Evolutionary conservation across 768 basidiomycete species (phyloP), one percentile per base, ranked within the genome.

Genomic region (Mycena indigotica): DNA sequence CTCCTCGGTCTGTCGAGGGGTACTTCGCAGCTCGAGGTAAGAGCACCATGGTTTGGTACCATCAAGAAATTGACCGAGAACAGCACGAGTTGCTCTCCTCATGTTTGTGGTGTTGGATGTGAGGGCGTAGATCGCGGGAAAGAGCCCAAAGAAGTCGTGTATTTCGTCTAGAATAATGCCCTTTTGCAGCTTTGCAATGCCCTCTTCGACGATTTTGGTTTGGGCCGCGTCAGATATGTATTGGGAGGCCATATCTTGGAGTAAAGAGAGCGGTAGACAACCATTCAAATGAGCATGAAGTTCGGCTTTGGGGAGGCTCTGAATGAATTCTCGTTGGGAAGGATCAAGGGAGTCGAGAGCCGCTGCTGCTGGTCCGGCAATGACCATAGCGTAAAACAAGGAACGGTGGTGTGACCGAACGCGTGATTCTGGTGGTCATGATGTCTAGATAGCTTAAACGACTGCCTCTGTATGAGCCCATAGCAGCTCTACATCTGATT

Each of bases 261-360:
- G 79, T 25, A 83, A 71, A 0, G 72, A 52, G 24, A 92, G 72
- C 1, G 92, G 92, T 29, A 94, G 93, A 10, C 85, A 93, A 0
- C 91, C 91, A 63, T 93, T 93, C 3, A 93, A 80, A 66, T 93
- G 91, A 0, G 91, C 92, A 60, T 93, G 92, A 0, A 94, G 80
- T 67, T 95, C 92, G 1, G 91, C 90, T 70, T 94, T 94, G 10
- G 88, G 88, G 0, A 93, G 77, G 1, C 60, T 55, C 48, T 81
- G 75, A 40, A 94, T 74, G 69, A 93, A 93, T 4, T 68, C 30
- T 23, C 86, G 50, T 61, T 92, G 85, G 5, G 71, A 60, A 0
- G 73, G 60, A 10, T 74, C 73, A 23, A 93, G 78, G 1, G 84
- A 80, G 1, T 65, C 67, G 13, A 91, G 71, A 0, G 91, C 91